A percentile compares a stretch with the other conserved stretches of the same genome.
These are phyloP conservation scores for Entophlyctis luteolus DNA, from an alignment of 192 early-diverging fungal species.

Conservation along the genomic window DNA sequence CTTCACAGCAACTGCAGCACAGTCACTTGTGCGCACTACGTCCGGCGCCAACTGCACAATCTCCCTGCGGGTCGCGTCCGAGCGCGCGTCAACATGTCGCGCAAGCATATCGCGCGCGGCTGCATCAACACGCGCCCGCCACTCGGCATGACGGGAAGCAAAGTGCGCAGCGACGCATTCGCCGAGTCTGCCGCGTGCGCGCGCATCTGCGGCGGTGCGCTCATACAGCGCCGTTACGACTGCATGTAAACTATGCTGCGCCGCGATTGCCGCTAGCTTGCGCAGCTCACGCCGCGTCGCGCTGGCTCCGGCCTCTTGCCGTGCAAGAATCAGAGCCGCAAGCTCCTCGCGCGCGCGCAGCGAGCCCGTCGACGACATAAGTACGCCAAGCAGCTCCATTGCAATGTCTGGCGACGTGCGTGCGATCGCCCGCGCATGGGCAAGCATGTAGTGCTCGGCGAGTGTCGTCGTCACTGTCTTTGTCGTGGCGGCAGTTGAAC, in stretches of 20 bases:
- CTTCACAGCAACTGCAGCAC: background rate
- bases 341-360: no score
- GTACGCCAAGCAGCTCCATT: no score
- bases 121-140: background rate
- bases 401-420: no score
- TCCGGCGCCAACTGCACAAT: background rate
- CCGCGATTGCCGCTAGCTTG: background rate
- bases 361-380: no score
- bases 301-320: no score
- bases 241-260: background rate
- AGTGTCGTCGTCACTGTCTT: no score
- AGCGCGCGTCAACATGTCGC: background rate
- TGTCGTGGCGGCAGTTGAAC: no score
- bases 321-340: no score
- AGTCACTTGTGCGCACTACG: background rate
- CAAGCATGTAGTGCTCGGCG: background rate
- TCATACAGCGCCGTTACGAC: background rate
- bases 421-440: no score
- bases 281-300: background rate
- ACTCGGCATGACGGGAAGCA: background rate
- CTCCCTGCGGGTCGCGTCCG: background rate
- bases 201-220: background rate
- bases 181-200: background rate
- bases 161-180: slow-evolving; percentile 9
- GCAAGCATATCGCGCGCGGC: background rate